phyloP scores from a whole-genome alignment of 2,329 filamentous ascomycete genomes.

The Tricladium varicosporioides region DNA sequence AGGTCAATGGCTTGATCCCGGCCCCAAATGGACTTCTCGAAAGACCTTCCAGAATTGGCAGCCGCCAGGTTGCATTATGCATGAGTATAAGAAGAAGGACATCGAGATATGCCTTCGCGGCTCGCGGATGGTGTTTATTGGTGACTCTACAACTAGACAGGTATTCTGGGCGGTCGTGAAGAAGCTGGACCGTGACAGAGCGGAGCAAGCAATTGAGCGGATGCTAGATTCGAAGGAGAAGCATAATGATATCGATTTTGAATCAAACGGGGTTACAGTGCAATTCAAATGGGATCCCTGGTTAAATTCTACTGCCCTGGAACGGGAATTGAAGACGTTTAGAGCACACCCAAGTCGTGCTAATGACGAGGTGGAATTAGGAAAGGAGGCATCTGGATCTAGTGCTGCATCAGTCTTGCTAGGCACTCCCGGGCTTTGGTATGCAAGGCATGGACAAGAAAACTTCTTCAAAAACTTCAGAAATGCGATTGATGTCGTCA shows the following conservation, averaged over 20 bases:
- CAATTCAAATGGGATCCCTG: conserved; percentile 64
- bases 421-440: conserved; percentile 54
- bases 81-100: conserved; percentile 51
- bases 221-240: conserved; percentile 38
- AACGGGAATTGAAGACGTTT: conserved; percentile 41
- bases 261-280: conserved; percentile 44
- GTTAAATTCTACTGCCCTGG: conserved; percentile 49
- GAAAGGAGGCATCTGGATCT: conserved; percentile 22
- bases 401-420: conserved; percentile 48
- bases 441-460: conserved; percentile 49
- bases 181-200: conserved; percentile 43
- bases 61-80: conserved; percentile 57
- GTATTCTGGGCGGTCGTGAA: conserved; percentile 57
- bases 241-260: conserved; percentile 45
- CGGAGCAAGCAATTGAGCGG: conserved; percentile 36
- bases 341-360: conserved; percentile 19
- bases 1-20: conserved; percentile 48
- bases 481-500: conserved; percentile 44
- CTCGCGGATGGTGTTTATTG: conserved; percentile 55
- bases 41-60: conserved; percentile 52
- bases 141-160: conserved; percentile 59
- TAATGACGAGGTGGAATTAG: background rate
- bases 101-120: conserved; percentile 51
- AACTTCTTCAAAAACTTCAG: conserved; percentile 46
- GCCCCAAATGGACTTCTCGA: conserved; percentile 28